phyloP scores from a whole-genome alignment of 2,329 filamentous ascomycete genomes.

The Albophoma yamanashiensis region DNA sequence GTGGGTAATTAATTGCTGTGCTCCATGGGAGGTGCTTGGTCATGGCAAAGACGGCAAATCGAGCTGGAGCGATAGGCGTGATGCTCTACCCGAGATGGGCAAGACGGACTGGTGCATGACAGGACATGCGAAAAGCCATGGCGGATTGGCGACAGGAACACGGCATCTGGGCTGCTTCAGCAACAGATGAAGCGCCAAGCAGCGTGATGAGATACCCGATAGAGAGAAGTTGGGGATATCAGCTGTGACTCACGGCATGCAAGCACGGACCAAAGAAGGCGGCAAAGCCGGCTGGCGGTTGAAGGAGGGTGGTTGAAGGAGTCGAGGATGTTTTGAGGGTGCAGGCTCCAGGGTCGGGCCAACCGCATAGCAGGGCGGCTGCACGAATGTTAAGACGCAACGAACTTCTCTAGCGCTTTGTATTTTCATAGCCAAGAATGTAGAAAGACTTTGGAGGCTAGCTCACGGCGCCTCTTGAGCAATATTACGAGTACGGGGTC shows the following conservation, averaged over 20 bases:
- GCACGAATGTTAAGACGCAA: background rate
- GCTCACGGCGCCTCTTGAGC: background rate
- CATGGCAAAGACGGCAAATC: background rate
- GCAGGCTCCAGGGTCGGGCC: background rate
- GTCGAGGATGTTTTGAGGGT: background rate
- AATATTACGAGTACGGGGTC: background rate
- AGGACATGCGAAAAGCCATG: background rate
- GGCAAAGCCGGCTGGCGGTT: background rate
- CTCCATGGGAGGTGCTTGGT: background rate
- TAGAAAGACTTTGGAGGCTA: background rate
- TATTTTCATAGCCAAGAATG: background rate
- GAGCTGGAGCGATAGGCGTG: background rate
- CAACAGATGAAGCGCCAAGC: background rate
- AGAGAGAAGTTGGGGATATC: background rate
- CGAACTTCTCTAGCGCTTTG: background rate
- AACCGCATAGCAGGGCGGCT: background rate
- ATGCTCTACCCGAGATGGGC: background rate
- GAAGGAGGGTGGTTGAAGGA: background rate
- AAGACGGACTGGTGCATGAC: background rate
- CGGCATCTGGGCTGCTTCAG: background rate
- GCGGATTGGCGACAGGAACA: background rate
- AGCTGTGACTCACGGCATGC: background rate
- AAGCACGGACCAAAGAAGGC: background rate
- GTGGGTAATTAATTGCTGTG: background rate
- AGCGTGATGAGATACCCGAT: background rate